Percentiles rank a stretch among this genome's conserved stretches.
These are phyloP conservation scores for Hymenoscyphus scutula DNA, from an alignment of 2,329 filamentous ascomycete species.

Conservation along the genomic window DNA sequence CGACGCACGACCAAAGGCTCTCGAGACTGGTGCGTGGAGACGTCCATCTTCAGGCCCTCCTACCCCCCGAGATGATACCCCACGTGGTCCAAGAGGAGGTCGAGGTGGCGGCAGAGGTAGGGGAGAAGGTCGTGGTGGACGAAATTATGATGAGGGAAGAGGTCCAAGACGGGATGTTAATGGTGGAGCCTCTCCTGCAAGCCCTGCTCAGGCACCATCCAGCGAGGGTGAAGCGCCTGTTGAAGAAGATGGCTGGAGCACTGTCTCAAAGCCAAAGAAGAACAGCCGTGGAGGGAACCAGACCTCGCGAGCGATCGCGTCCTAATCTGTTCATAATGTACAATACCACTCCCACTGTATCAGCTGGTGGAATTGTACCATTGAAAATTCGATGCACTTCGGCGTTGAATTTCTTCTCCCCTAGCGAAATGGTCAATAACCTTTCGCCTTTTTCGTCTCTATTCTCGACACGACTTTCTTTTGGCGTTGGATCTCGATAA, in stretches of 20 bases:
- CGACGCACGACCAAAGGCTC: constrained; percentile 52
- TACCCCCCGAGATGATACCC: constrained; percentile 41
- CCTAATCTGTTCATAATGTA: constrained; percentile 26
- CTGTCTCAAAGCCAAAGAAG: constrained; percentile 45
- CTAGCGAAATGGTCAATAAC: constrained; percentile 5
- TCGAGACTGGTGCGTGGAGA: constrained; percentile 62
- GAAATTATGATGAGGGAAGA: constrained; percentile 31
- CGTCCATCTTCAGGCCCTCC: constrained; percentile 45
- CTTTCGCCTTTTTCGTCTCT: constrained; percentile 20
- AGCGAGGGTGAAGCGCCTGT: constrained; percentile 38
- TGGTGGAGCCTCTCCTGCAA: constrained; percentile 46
- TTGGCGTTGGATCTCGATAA: constrained; percentile 34
- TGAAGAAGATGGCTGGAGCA: constrained; percentile 65
- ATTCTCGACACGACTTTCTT: constrained; percentile 29
- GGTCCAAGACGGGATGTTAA: constrained; percentile 33
- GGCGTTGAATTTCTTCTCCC: constrained; percentile 8
- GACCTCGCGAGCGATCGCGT: constrained; percentile 35
- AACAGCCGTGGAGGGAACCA: constrained; percentile 37
- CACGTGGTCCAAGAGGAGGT: constrained; percentile 43
- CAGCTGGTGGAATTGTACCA: constrained; percentile 8
- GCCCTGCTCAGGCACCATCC: constrained; percentile 39
- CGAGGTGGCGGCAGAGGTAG: constrained; percentile 42
- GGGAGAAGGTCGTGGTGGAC: constrained; percentile 42
- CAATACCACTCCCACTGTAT: constrained; percentile 10
- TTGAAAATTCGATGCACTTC: constrained; percentile 11